phyloP scores from a whole-genome alignment of 768 basidiomycete genomes.

The Leccinum pellstonianum region DNA sequence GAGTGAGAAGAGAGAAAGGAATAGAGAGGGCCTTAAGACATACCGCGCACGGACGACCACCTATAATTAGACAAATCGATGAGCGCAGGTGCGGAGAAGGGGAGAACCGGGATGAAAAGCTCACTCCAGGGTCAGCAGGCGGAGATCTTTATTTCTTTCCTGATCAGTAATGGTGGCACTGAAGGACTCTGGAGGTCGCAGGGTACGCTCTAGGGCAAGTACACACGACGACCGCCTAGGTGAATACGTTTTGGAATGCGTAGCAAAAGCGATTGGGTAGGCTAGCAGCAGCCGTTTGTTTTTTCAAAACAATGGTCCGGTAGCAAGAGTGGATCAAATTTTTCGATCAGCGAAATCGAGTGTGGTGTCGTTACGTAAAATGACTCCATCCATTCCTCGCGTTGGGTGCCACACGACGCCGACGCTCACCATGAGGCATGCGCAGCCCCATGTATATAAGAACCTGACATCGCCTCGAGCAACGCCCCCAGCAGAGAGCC shows the following conservation, averaged over 20 bases:
- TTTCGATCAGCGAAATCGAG: constrained; percentile 18
- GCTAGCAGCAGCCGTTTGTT: background rate
- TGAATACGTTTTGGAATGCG: constrained; percentile 15
- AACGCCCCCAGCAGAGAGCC: constrained; percentile 11
- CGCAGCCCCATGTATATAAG: constrained; percentile 14
- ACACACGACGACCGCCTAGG: constrained; percentile 23
- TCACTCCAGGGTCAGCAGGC: constrained; percentile 77
- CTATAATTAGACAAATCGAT: constrained; percentile 36
- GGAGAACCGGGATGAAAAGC: constrained; percentile 32
- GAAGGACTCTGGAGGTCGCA: constrained; percentile 41
- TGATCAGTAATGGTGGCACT: constrained; percentile 71
- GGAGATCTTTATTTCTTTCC: constrained; percentile 75
- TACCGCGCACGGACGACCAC: constrained; percentile 80
- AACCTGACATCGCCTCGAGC: constrained; percentile 19
- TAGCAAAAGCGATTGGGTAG: constrained; percentile 28
- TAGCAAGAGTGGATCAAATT: constrained; percentile 14
- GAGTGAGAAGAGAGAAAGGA: constrained; percentile 14
- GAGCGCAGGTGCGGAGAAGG: constrained; percentile 17
- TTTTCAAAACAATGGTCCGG: background rate
- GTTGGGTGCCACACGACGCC: constrained; percentile 3
- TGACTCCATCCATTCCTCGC: constrained; percentile 12
- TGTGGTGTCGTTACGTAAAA: constrained; percentile 21
- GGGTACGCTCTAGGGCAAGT: constrained; percentile 21
- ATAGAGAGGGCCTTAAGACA: constrained; percentile 27
- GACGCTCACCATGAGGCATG: constrained; percentile 16